Base-by-base conservation (phyloP, 495 filamentous ascomycete species). In the Penicillium cosmopolitanum region DNA sequence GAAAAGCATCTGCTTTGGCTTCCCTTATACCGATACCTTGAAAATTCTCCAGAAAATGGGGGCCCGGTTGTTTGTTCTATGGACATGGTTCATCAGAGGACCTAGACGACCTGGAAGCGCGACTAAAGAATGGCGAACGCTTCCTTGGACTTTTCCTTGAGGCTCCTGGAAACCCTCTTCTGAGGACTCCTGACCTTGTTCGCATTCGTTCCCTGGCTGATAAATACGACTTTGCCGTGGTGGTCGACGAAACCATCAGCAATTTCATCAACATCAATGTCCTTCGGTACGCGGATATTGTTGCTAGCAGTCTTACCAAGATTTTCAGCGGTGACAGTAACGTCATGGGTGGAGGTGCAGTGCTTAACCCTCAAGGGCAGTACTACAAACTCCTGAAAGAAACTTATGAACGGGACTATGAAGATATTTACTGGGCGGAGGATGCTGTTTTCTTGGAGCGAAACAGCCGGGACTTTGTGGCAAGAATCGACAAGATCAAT, bases 281-380 rank as follows among this genome's bases (percentile, higher is more conserved):
- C 3, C 83, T 98, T 3, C 91, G 86, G 1, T 88, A 88, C 68
- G 91, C 91, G 50, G 95, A 98, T 73, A 82, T 97, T 13, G 91
- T 96, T 16, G 94, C 94, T 51, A 95, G 89, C 78, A 96, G 91
- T 64, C 80, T 98, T 54, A 97, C 95, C 4, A 98, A 98, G 73
- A 88, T 97, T 50, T 98, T 98, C 74, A 96, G 91, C 56, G 95
- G 95, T 31, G 94, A 96, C 72, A 92, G 91, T 72, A 98, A 98
- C 73, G 95, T 98, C 53, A 97, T 98, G 95, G 95, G 93, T 61
- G 95, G 95, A 55, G 87, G 91, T 69, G 81, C 86, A 10, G 87
- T 97, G 42, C 77, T 97, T 47, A 98, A 98, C 69, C 92, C 96
- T 3, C 83, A 88, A 51, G 78, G 85, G 15, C 82, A 70, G 13